A percentile compares a stretch with the other conserved stretches of the same genome.
Evolutionary conservation across 371 early-diverging fungal genomes (phyloP).

Genomic region (Actinomortierella ambigua): DNA sequence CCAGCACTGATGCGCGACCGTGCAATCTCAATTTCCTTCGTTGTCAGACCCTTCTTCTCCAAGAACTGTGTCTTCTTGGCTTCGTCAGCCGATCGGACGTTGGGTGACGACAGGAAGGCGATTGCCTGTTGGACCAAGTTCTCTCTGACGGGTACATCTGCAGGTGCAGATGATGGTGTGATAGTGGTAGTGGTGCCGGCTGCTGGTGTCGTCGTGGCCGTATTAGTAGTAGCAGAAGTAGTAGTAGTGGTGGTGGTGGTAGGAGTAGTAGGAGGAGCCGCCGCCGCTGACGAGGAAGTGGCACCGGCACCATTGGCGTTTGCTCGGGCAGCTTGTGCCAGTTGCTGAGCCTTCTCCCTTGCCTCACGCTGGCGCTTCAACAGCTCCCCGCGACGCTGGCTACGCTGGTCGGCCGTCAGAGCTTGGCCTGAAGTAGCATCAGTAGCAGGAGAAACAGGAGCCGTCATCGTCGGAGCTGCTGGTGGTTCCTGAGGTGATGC

Average conservation of each 20-base stretch:
- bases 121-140: slow-evolving; percentile 62
- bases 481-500: too few relatives aligned
- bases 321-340: slow-evolving; percentile 34
- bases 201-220: neutral
- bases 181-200: slow-evolving; percentile 6
- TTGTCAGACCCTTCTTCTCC: slow-evolving; percentile 62
- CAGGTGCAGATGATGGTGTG: neutral
- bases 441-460: too few relatives aligned
- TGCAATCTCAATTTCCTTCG: slow-evolving; percentile 64
- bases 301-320: slow-evolving; percentile 13
- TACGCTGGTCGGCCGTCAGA: slow-evolving; percentile 41
- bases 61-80: slow-evolving; percentile 66
- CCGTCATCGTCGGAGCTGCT: too few relatives aligned
- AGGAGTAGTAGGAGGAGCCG: neutral
- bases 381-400: slow-evolving; percentile 36
- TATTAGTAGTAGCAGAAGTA: neutral
- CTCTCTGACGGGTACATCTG: slow-evolving; percentile 50
- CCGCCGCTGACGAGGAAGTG: neutral
- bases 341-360: slow-evolving; percentile 40
- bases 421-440: slow-evolving; percentile 38
- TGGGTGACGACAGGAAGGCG: slow-evolving; percentile 62
- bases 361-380: slow-evolving; percentile 35
- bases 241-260: neutral
- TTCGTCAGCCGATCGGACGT: slow-evolving; percentile 59
- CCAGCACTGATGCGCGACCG: slow-evolving; percentile 31